A percentile compares a stretch with the other conserved stretches of the same genome.
These are phyloP conservation scores for Pseudevernia furfuracea DNA, from an alignment of 495 filamentous ascomycete genomes.

Conservation along the genomic window DNA sequence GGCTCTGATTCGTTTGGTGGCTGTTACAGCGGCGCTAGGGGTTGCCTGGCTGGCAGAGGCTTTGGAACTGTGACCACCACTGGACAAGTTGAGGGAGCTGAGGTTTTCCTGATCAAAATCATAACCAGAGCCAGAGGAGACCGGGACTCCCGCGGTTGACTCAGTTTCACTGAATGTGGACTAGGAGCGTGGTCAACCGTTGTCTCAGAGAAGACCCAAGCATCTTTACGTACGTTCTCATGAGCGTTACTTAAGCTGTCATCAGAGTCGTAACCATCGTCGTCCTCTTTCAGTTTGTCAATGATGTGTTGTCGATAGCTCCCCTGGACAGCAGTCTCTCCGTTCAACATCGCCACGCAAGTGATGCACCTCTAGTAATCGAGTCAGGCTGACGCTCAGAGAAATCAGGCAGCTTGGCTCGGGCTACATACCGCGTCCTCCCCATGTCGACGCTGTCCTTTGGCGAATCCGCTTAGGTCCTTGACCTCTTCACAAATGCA, in stretches of 20 bases:
- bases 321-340: neutral
- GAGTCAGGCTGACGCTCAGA: conserved; percentile 16
- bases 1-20: neutral
- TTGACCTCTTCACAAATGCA: conserved; percentile 42
- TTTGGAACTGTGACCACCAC: neutral
- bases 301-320: conserved; percentile 2
- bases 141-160: neutral
- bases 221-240: conserved; percentile 2
- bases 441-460: conserved; percentile 43
- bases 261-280: neutral
- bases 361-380: conserved; percentile 44
- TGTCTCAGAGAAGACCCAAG: neutral
- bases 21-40: neutral
- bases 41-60: neutral
- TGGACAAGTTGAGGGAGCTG: neutral
- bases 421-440: conserved; percentile 42
- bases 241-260: conserved; percentile 1
- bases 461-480: conserved; percentile 47
- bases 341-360: conserved; percentile 39
- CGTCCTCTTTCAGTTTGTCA: neutral
- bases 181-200: neutral
- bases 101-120: neutral
- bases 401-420: neutral
- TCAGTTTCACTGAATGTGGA: conserved; percentile 1
- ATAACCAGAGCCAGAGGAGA: neutral